Conservation (phyloP, 352 stramenopile genomes). For the Phytopythium chamaehyphon region DNA sequence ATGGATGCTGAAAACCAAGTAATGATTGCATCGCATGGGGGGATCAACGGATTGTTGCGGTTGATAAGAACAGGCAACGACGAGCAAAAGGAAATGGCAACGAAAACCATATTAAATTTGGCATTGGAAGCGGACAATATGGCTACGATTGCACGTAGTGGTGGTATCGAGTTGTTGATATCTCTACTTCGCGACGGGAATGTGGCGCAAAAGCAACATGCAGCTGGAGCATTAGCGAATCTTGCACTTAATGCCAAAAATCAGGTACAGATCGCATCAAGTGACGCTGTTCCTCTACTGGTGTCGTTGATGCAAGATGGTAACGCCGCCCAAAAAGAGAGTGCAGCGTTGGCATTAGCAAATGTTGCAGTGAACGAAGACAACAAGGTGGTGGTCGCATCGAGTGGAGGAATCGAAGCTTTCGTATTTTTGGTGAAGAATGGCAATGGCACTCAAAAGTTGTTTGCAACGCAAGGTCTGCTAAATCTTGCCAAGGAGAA, state of each 20-base stretch:
- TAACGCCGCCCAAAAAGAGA: not conserved
- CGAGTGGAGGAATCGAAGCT: no score
- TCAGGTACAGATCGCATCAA: not conserved
- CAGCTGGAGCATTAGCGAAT: not conserved
- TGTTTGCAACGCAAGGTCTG: no score
- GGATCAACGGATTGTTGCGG: not conserved
- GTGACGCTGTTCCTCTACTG: not conserved
- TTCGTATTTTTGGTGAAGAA: no score
- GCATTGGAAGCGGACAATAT: not conserved
- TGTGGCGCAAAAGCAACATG: not conserved
- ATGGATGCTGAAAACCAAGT: not conserved
- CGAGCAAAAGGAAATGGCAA: conserved; percentile 2
- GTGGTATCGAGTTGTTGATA: not conserved
- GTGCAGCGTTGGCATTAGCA: not conserved
- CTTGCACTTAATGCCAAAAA: not conserved
- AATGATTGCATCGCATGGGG: not conserved
- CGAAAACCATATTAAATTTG: not conserved
- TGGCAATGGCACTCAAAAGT: no score
- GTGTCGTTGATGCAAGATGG: not conserved
- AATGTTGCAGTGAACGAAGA: not conserved
- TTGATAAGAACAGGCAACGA: not conserved
- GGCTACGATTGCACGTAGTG: not conserved
- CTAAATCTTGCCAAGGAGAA: no score
- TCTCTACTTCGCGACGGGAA: not conserved
- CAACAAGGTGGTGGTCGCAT: not conserved